Base-by-base conservation (phyloP, 352 stramenopile genomes). In the Plasmopara muralis region DNA sequence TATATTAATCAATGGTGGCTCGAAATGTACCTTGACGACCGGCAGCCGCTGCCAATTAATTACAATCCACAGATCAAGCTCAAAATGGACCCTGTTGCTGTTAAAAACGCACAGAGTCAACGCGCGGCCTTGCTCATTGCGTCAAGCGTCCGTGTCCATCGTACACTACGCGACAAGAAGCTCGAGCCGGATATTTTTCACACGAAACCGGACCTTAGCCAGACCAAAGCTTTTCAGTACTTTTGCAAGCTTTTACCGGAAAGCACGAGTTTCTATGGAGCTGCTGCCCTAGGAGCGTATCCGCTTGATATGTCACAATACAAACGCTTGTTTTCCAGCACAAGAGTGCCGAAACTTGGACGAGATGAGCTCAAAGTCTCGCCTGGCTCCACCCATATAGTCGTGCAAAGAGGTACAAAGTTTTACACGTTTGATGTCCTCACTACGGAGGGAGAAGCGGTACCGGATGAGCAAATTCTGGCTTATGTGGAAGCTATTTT, bases 1-100 rank as follows among this genome's bases (percentile, higher is more conserved):
- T 96, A 95, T 65, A 95, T 95, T 61, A 94, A 95, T 71, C 73
- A 93, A 55, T 95, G 86, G 83, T 96, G 87, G 87, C 83, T 92
- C 29, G 87, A 96, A 50, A 96, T 96, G 87, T 96, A 96, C 68
- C 57, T 96, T 38, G 74, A 47, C 15, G 85, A 95, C 63, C 86
- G 87, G 16, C 77, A 89, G 59, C 74, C 87, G 43, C 62, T 96
- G 39, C 77, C 83, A 29, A 75, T 95, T 63, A 96, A 96, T 72
- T 94, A 93, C 69, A 96, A 95, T 67, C 87, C 87, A 53, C 85
- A 96, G 68, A 78, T 94, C 54, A 89, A 89, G 68, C 79, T 94
- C 57, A 92, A 91, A 58, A 77, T 81, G 52, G 81, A 95, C 63
- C 78, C 77, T 9, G 66, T 78, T 30, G 55, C 76, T 4, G 85